phyloP scores from a whole-genome alignment of 148 eudicot genomes.

The Amaranthus cruentus region DNA sequence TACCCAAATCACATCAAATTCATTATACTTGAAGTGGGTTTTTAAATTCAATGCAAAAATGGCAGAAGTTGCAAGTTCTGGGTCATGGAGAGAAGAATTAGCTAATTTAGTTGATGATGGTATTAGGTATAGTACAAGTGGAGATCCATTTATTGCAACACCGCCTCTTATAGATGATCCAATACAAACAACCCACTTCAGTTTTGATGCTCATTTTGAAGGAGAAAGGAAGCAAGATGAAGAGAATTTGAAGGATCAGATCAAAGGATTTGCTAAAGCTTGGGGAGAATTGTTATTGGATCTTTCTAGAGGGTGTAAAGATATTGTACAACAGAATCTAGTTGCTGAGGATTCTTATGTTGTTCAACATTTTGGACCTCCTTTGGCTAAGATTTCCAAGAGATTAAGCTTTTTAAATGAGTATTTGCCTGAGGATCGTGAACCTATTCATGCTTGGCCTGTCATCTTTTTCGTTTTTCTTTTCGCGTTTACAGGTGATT shows the following conservation, averaged over 20 bases:
- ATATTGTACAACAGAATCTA: conserved; percentile 63
- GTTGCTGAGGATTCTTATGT: conserved; percentile 69
- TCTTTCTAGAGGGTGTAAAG: conserved; percentile 68
- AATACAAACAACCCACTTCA: conserved; percentile 26
- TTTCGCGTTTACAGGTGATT: conserved; percentile 67
- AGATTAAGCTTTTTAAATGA: conserved; percentile 72
- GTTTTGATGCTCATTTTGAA: conserved; percentile 16
- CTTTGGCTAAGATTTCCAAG: conserved; percentile 35
- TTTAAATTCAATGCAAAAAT: conserved; percentile 25
- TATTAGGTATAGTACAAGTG: conserved; percentile 36
- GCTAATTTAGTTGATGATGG: conserved; percentile 68
- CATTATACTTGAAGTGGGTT: neutral
- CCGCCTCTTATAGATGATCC: conserved; percentile 21
- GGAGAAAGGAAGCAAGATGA: conserved; percentile 26
- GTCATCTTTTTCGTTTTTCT: conserved; percentile 61
- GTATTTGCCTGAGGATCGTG: conserved; percentile 92
- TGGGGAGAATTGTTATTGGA: conserved; percentile 85
- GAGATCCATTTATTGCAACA: conserved; percentile 28
- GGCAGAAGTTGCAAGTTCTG: conserved; percentile 43
- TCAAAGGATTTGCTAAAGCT: conserved; percentile 75
- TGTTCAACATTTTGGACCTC: conserved; percentile 53
- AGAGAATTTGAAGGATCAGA: conserved; percentile 73
- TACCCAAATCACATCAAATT: neutral
- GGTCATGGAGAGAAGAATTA: conserved; percentile 80
- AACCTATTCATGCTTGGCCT: conserved; percentile 79